A percentile compares a stretch with the other conserved stretches of the same genome.
phyloP scores from a whole-genome alignment of 345 rosid genomes.

The Microthlaspi erraticum region DNA sequence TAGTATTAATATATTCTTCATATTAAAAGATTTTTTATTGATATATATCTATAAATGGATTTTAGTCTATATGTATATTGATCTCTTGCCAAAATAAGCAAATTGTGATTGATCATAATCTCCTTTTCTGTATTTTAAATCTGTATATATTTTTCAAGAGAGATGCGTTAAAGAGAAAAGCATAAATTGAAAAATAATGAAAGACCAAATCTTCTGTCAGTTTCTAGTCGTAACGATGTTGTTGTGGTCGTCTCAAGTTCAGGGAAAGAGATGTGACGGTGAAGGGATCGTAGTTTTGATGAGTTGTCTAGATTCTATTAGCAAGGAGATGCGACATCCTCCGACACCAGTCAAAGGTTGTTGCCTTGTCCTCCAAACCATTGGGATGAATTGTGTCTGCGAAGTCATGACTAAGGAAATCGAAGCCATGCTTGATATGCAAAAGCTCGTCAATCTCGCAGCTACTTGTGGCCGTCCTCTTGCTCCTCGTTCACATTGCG shows the following conservation, averaged over 20 bases:
- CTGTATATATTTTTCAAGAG: not conserved
- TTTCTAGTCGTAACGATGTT: slow-evolving; percentile 14
- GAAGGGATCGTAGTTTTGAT: slow-evolving; percentile 16
- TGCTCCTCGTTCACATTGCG: slow-evolving; percentile 34
- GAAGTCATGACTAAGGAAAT: slow-evolving; percentile 10
- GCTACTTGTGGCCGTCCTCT: slow-evolving; percentile 37
- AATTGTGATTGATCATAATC: not conserved
- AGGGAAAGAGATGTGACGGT: slow-evolving; percentile 3
- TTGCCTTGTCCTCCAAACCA: slow-evolving; percentile 28
- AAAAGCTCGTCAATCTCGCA: slow-evolving; percentile 33
- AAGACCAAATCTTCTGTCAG: not conserved
- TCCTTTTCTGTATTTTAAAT: not conserved
- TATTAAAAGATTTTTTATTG: too few species aligned
- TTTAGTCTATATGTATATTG: not conserved
- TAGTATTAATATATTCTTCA: too few species aligned
- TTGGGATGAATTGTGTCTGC: slow-evolving; percentile 30
- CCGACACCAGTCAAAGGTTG: slow-evolving; percentile 32
- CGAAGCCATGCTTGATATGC: slow-evolving; percentile 26
- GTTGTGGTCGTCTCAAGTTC: slow-evolving; percentile 23
- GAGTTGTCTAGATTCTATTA: slow-evolving; percentile 11
- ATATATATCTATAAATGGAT: too few species aligned
- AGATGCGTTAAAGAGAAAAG: not conserved
- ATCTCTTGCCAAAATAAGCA: slow-evolving; percentile 4
- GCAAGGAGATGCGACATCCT: slow-evolving; percentile 21
- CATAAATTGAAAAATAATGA: not conserved